Evolutionary conservation across 805 yeast species (phyloP).

Genomic region (Kuraishia hungarica): DNA sequence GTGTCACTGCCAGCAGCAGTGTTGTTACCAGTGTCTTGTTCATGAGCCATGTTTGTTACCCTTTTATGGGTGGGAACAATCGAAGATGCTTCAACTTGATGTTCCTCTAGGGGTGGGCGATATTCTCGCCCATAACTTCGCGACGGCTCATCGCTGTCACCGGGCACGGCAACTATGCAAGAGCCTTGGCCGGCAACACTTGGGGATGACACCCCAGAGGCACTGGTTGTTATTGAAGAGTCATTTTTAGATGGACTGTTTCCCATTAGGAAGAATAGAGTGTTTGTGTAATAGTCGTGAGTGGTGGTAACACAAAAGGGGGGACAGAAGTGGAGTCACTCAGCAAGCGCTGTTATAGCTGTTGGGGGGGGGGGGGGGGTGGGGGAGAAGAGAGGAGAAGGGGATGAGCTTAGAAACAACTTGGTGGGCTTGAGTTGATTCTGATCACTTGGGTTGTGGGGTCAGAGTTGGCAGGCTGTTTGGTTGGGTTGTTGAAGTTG

Average conservation of each 20-base stretch:
- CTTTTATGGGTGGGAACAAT: not conserved
- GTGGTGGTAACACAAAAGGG: not conserved
- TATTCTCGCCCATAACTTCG: conserved; percentile 1
- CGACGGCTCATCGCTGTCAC: conserved; percentile 13
- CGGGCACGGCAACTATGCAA: conserved; percentile 6
- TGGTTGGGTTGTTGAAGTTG: too few relatives aligned
- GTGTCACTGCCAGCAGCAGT: not conserved
- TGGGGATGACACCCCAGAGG: conserved; percentile 8
- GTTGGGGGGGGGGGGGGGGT: not conserved
- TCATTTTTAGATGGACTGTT: conserved; percentile 32
- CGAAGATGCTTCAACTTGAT: not conserved
- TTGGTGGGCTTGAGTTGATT: too few relatives aligned
- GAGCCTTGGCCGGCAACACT: conserved; percentile 8
- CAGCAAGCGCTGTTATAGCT: too few relatives aligned
- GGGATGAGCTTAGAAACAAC: too few relatives aligned
- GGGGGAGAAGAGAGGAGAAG: not conserved
- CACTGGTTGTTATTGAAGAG: conserved; percentile 12
- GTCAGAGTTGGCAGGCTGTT: too few relatives aligned
- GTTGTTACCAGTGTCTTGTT: not conserved
- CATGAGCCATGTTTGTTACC: not conserved
- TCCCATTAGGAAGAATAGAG: conserved; percentile 19
- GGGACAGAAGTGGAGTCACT: not conserved
- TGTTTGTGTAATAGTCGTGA: not conserved
- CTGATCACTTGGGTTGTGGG: too few relatives aligned
- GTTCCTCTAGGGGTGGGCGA: conserved; percentile 19